Evolutionary conservation across 208 protist species (phyloP), one percentile per base, ranked within the genome.

Genomic region (Vickermania spadyakhi): DNA sequence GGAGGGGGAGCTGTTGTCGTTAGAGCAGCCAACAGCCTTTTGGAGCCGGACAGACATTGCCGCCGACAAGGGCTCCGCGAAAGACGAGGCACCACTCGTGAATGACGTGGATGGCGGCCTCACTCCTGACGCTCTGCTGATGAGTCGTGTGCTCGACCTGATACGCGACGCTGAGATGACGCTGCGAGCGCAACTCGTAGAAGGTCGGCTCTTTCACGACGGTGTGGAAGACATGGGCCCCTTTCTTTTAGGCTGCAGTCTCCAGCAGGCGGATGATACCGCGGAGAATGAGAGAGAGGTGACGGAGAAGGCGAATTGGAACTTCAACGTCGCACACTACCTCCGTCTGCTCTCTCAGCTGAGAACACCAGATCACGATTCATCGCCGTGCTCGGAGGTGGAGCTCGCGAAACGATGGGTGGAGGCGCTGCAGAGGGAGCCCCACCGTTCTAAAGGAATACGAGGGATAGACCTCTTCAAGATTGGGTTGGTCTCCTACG

Each of bases 401-500:
- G n/a, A n/a, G n/a, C n/a, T n/a, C n/a, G n/a, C n/a, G n/a, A n/a
- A n/a, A n/a, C n/a, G n/a, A n/a, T n/a, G n/a, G n/a, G n/a, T n/a
- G n/a, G n/a, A n/a, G n/a, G n/a, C n/a, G n/a, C n/a, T n/a, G n/a
- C n/a, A n/a, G n/a, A n/a, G n/a, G n/a, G n/a, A n/a, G n/a, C n/a
- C n/a, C n/a, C n/a, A n/a, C n/a, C n/a, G n/a, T n/a, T n/a, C n/a
- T n/a, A n/a, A n/a, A n/a, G n/a, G n/a, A n/a, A 66, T 66, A 11
- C 41, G 30, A 5, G 50, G 29, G 3, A n/a, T 58, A 14, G 61
- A 66, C 52, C 41, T 26, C 3, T 66, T 66, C 27, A 66, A 58
- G 61, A 59, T 66, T 29, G 61, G 61, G 3, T 4, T 78, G 18
- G 50, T 42, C n/a, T 62, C 62, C 42, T 70, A 59, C 56, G 29